Base-by-base conservation (phyloP, 345 rosid species). In the Streptanthus diversifolius region DNA sequence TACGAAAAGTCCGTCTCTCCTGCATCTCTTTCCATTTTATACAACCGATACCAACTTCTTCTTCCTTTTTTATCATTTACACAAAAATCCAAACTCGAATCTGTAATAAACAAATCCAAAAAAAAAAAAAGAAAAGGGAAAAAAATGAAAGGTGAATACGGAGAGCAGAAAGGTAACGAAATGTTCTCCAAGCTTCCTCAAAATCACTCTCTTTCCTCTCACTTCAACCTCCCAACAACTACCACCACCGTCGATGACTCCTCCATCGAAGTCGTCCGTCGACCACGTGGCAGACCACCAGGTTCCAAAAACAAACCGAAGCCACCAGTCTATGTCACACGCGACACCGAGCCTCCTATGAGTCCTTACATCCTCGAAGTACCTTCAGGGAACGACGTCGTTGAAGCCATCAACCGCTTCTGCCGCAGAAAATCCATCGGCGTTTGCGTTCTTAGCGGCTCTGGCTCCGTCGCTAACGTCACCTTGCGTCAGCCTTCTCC, bases 331-430 rank as follows among this genome's bases (percentile, higher is more conserved):
- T 48, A 84, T 29, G 76, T 90, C 3, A 81, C 96, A 6, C 88
- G 85, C 0, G 92, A 87, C 14, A 77, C 86, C 0, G 90, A 88
- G 43, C 95, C 92, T 1, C 69, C 83, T 21, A 91, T 93, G 91
- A 84, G 88, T 45, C 98, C 98, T 33, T 90, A 87, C 80, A 88
- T 93, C 78, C 88, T 93, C 41, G 98, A 93, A 80, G 79, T 93
- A 21, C 85, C 88, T 0, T 76, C 85, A 0, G 96, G 98, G 11
- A 81, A 71, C 88, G 98, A 93, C 73, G 71, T 91, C 63, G 88
- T 89, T 0, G 87, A 87, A 27, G 82, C 86, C 0, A 63, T 91
- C 12, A 81, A 83, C 67, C 72, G 82, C 18, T 93, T 93, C 74
- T 93, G 91, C 80, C 85, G 85, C 44, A 86, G 96, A 5, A 86